Conservation (phyloP, 2,329 filamentous ascomycete species). For the Dactylellina parvicollis region DNA sequence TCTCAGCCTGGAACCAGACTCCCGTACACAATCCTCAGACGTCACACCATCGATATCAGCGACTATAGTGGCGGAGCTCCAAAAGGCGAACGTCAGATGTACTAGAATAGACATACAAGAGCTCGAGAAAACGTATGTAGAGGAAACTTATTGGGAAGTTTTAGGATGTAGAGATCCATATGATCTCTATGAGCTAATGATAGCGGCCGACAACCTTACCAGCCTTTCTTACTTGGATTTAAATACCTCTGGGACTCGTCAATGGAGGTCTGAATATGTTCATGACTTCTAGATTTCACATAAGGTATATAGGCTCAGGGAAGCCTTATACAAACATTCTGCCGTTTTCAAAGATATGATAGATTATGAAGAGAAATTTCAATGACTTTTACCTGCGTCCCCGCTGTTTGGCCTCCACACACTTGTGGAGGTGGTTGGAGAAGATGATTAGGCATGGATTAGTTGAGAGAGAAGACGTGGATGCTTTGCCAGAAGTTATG, state of each 20-base stretch:
- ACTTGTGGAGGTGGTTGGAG: constrained; percentile 13
- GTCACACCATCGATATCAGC: constrained; percentile 13
- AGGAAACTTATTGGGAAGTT: background rate
- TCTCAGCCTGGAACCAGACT: constrained; percentile 8
- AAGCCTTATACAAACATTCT: constrained; percentile 11
- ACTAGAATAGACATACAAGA: constrained; percentile 7
- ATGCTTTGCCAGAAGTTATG: constrained; percentile 16
- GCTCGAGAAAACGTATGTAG: constrained; percentile 13
- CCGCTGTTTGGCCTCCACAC: background rate
- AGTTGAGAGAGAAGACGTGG: constrained; percentile 19
- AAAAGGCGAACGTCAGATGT: constrained; percentile 19
- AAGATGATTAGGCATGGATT: constrained; percentile 17
- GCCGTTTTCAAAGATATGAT: constrained; percentile 16
- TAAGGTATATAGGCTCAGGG: constrained; percentile 15
- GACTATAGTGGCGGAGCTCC: constrained; percentile 19
- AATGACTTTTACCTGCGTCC: constrained; percentile 4
- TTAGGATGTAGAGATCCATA: background rate
- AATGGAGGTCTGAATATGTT: constrained; percentile 1
- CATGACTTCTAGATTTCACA: constrained; percentile 8
- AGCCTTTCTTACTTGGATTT: constrained; percentile 7
- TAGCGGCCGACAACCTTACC: constrained; percentile 1
- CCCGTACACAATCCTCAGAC: constrained; percentile 1
- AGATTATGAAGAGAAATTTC: constrained; percentile 18
- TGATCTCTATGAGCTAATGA: constrained; percentile 4
- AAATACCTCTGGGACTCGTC: constrained; percentile 8